These are phyloP conservation scores for Leucocoprinus leucothites DNA, from an alignment of 768 basidiomycete species.

Conservation along the genomic window DNA sequence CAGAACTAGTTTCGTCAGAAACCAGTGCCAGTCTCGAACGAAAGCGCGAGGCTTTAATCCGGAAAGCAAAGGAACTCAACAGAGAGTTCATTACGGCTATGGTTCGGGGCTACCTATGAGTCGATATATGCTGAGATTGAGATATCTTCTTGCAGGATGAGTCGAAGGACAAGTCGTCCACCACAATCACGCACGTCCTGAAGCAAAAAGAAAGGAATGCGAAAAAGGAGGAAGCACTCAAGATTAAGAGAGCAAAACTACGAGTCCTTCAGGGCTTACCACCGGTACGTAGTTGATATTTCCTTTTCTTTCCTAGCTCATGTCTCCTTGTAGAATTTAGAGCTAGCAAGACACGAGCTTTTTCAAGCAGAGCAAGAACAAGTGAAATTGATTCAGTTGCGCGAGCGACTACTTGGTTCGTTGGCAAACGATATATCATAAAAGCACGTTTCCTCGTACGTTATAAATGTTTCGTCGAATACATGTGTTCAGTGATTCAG, in stretches of 20 bases:
- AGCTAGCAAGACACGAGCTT: conserved; percentile 42
- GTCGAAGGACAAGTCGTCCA: conserved; percentile 25
- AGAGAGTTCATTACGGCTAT: conserved; percentile 32
- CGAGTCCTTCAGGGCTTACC: conserved; percentile 48
- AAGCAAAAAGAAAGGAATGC: conserved; percentile 36
- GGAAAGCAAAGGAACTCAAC: conserved; percentile 48
- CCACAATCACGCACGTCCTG: conserved; percentile 36
- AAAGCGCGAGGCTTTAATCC: conserved; percentile 35
- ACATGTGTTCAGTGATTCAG: neutral
- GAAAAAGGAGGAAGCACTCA: conserved; percentile 33
- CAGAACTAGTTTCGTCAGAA: conserved; percentile 23
- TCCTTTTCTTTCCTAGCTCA: neutral
- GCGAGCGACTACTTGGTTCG: conserved; percentile 41
- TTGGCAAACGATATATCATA: conserved; percentile 40
- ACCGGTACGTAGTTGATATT: conserved; percentile 29
- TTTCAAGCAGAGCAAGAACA: conserved; percentile 38
- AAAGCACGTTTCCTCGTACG: neutral
- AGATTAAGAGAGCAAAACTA: conserved; percentile 40
- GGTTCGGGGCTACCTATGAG: conserved; percentile 20
- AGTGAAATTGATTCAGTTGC: conserved; percentile 41
- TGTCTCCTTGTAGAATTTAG: conserved; percentile 35
- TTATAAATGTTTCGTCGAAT: neutral
- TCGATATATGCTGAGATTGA: too few relatives aligned
- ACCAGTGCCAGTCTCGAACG: conserved; percentile 31
- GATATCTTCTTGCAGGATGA: conserved; percentile 21